phyloP scores from a whole-genome alignment of 2,329 filamentous ascomycete species.

The Mycosphaerella arachidis region DNA sequence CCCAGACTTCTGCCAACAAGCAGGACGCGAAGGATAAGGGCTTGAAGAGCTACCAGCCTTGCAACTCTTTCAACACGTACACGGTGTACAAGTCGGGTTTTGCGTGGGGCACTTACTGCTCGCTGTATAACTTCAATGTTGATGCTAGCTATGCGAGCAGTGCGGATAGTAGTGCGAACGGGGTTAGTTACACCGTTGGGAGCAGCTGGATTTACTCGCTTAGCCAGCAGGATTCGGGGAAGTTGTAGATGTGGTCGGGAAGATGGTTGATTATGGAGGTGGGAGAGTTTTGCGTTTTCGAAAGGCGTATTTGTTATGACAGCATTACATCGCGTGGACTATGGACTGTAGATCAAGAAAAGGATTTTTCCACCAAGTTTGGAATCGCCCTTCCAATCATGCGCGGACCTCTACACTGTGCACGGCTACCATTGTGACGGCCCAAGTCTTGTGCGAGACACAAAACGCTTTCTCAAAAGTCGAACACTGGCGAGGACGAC shows the following conservation, averaged over 20 bases:
- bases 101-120: constrained; percentile 26
- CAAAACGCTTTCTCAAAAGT: no score
- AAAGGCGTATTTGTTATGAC: no score
- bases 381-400: no score
- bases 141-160: constrained; percentile 14
- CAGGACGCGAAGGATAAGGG: constrained; percentile 14
- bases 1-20: constrained; percentile 22
- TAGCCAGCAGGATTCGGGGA: neutral
- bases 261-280: neutral
- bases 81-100: constrained; percentile 24
- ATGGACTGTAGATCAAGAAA: no score
- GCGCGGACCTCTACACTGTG: no score
- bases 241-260: neutral
- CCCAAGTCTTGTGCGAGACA: no score
- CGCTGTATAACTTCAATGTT: constrained; percentile 20
- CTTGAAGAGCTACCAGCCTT: constrained; percentile 18
- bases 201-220: constrained; percentile 8
- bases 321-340: no score
- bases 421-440: no score
- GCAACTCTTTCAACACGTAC: constrained; percentile 27
- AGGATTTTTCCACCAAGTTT: no score
- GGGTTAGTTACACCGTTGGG: constrained; percentile 9
- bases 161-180: constrained; percentile 6
- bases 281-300: no score
- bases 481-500: no score